Evolutionary conservation across 768 basidiomycete species (phyloP).

Genomic region (Podaxis sp.): DNA sequence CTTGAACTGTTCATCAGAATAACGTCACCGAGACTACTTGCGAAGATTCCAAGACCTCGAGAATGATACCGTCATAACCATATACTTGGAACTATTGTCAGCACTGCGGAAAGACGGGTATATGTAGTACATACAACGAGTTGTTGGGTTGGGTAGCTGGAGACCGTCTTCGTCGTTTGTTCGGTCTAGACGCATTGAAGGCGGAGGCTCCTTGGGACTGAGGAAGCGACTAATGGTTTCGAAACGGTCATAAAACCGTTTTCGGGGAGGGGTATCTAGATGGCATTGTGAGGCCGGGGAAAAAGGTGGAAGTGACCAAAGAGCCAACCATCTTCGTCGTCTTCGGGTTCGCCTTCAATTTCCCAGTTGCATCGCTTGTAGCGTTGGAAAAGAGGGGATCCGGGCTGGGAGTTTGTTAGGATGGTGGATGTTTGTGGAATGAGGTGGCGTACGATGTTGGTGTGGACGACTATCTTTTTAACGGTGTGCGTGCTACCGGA

Average conservation of each 20-base stretch:
- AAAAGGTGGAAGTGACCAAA: neutral
- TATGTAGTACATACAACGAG: constrained; percentile 46
- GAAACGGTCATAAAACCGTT: constrained; percentile 72
- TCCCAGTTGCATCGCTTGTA: constrained; percentile 94
- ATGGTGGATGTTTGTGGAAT: neutral
- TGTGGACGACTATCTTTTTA: constrained; percentile 81
- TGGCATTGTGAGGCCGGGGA: constrained; percentile 3
- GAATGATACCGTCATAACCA: constrained; percentile 77
- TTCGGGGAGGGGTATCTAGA: constrained; percentile 69
- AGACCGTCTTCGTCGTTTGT: constrained; percentile 72
- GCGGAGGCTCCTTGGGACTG: constrained; percentile 66
- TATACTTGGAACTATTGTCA: constrained; percentile 38
- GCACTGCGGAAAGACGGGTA: neutral
- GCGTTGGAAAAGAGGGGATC: constrained; percentile 83
- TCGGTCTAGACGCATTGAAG: constrained; percentile 77
- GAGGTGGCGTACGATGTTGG: constrained; percentile 66
- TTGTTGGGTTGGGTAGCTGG: constrained; percentile 62
- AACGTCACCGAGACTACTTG: constrained; percentile 73
- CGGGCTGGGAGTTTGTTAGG: constrained; percentile 49
- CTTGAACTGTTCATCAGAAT: constrained; percentile 34
- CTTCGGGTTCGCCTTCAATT: constrained; percentile 73
- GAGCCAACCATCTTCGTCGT: constrained; percentile 71
- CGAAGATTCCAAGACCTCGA: constrained; percentile 75
- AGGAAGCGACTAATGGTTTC: constrained; percentile 78
- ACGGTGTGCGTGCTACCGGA: constrained; percentile 68